A percentile compares a stretch with the other conserved stretches of the same genome.
These are phyloP conservation scores for Pseudohyphozyma bogoriensis DNA, from an alignment of 768 basidiomycete genomes.

Conservation along the genomic window DNA sequence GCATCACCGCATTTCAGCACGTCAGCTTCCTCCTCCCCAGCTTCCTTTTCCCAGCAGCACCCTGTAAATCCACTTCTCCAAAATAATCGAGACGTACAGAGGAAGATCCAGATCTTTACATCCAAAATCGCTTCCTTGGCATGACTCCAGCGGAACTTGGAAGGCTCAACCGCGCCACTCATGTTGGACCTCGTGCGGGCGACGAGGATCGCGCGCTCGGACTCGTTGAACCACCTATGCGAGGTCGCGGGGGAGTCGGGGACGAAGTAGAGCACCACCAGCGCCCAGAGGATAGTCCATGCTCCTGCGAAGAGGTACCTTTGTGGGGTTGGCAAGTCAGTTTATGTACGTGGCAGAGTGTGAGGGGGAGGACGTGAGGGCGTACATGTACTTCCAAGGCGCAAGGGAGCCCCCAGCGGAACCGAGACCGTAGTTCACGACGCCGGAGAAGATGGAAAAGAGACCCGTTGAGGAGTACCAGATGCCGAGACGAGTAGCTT, in stretches of 20 bases:
- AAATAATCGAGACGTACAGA: background rate
- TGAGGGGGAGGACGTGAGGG: background rate
- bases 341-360: background rate
- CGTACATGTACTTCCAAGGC: constrained; percentile 37
- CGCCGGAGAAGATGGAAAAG: constrained; percentile 38
- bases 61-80: background rate
- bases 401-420: constrained; percentile 25
- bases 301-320: constrained; percentile 36
- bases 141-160: constrained; percentile 32
- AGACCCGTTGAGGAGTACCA: constrained; percentile 38
- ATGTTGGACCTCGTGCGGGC: constrained; percentile 30
- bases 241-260: constrained; percentile 36
- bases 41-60: too few relatives aligned
- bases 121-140: constrained; percentile 36
- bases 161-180: constrained; percentile 6
- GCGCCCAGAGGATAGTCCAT: constrained; percentile 36
- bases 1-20: background rate
- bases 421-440: constrained; percentile 40
- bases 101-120: constrained; percentile 37
- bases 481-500: constrained; percentile 37
- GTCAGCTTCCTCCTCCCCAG: background rate
- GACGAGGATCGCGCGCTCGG: constrained; percentile 33
- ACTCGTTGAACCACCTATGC: constrained; percentile 34
- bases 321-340: constrained; percentile 12
- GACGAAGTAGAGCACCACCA: constrained; percentile 35